phyloP scores from a whole-genome alignment of 1,284 basidiomycete species.

The Anthracocystis walkeri region DNA sequence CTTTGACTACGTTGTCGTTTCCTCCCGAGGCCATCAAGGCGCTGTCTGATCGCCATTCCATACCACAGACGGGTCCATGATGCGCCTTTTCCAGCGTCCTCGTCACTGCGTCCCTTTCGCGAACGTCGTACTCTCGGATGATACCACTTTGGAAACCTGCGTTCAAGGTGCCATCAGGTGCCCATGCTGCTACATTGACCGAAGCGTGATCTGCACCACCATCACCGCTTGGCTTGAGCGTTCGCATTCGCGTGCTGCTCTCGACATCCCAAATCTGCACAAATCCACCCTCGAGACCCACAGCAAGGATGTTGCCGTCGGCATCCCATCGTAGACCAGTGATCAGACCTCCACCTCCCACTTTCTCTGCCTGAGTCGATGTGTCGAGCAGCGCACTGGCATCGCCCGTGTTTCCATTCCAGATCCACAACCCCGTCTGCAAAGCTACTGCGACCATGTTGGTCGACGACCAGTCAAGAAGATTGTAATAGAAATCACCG shows the following conservation, averaged over 20 bases:
- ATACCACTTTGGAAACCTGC: conserved; percentile 64
- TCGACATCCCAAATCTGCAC: conserved; percentile 97
- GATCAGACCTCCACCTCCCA: conserved; percentile 72
- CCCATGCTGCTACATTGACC: conserved; percentile 63
- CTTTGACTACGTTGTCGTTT: conserved; percentile 93
- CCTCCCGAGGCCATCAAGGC: conserved; percentile 91
- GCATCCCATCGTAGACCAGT: conserved; percentile 86
- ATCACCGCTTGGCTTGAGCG: conserved; percentile 70
- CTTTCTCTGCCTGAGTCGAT: conserved; percentile 60
- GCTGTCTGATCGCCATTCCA: conserved; percentile 70
- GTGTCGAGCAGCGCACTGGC: conserved; percentile 77
- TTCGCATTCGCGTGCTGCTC: conserved; percentile 81
- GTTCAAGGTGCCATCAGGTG: conserved; percentile 63
- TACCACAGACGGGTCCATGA: conserved; percentile 63
- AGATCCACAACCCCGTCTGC: conserved; percentile 71
- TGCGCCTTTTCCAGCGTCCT: conserved; percentile 65
- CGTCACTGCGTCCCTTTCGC: conserved; percentile 59
- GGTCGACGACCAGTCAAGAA: conserved; percentile 86
- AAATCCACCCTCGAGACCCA: conserved; percentile 85
- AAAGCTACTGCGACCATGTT: conserved; percentile 74
- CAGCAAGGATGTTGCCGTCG: conserved; percentile 86
- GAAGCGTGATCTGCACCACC: conserved; percentile 63
- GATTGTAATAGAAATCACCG: conserved; percentile 97
- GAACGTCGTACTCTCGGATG: conserved; percentile 67
- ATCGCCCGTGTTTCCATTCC: conserved; percentile 89